A percentile compares a stretch with the other conserved stretches of the same genome.
Evolutionary conservation across 2,329 filamentous ascomycete species (phyloP).

Genomic region (Zymoseptoria crescenta): DNA sequence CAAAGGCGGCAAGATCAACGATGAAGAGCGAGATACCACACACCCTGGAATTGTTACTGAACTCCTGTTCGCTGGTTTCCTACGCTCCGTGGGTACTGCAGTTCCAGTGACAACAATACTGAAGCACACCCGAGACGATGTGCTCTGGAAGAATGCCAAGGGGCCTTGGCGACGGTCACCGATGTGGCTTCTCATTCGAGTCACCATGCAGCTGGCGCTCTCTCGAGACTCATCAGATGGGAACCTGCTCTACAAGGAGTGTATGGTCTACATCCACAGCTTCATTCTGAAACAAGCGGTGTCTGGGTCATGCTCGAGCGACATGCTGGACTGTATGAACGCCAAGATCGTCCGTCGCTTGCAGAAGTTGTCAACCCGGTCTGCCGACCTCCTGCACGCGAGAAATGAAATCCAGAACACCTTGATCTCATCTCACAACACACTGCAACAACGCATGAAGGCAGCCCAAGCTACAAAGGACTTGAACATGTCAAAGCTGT

Average conservation of each 20-base stretch:
- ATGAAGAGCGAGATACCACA: conserved; percentile 52
- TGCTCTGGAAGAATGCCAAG: conserved; percentile 39
- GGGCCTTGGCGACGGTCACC: conserved; percentile 57
- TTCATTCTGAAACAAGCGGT: conserved; percentile 2
- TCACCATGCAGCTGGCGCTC: conserved; percentile 49
- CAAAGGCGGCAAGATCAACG: conserved; percentile 45
- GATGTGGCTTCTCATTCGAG: conserved; percentile 55
- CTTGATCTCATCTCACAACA: not conserved
- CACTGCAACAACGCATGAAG: not conserved
- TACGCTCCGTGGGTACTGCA: not conserved
- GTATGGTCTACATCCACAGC: conserved; percentile 4
- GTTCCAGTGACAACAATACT: conserved; percentile 27
- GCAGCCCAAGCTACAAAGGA: not conserved
- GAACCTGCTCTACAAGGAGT: conserved; percentile 5
- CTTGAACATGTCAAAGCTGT: not conserved
- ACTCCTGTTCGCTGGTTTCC: conserved; percentile 38
- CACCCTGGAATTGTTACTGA: conserved; percentile 52
- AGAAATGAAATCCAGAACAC: not conserved
- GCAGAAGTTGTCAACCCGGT: not conserved
- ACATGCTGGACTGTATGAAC: conserved; percentile 5
- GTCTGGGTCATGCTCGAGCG: not conserved
- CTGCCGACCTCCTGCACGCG: not conserved
- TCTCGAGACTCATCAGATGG: conserved; percentile 4
- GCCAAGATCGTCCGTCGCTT: conserved; percentile 3
- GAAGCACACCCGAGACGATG: conserved; percentile 57